phyloP scores from a whole-genome alignment of 2,329 filamentous ascomycete species.

The Colletotrichum paranaense region DNA sequence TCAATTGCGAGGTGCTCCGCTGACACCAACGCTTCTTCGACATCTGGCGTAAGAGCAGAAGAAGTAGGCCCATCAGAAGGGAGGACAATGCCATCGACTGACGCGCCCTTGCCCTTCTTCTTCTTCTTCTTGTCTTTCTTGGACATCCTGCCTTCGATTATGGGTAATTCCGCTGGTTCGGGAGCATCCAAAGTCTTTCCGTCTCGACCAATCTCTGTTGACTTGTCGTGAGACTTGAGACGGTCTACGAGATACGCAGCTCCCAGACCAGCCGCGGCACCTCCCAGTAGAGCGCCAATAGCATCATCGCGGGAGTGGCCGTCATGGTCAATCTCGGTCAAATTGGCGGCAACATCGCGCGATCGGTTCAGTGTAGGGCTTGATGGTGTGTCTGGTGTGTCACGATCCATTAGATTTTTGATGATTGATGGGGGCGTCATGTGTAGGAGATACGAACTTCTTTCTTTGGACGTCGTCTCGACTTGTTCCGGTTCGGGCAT shows the following conservation, averaged over 20 bases:
- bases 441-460: constrained; percentile 55
- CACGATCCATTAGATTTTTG: constrained; percentile 40
- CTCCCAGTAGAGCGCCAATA: constrained; percentile 7
- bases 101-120: constrained; percentile 28
- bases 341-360: constrained; percentile 24
- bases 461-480: constrained; percentile 54
- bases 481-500: constrained; percentile 52
- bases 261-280: constrained; percentile 16
- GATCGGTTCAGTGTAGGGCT: constrained; percentile 42
- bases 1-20: neutral
- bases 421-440: constrained; percentile 50
- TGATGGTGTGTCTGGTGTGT: constrained; percentile 38
- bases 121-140: constrained; percentile 49
- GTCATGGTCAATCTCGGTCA: constrained; percentile 43
- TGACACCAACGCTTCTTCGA: neutral
- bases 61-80: neutral
- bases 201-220: neutral
- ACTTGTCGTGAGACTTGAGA: neutral
- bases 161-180: neutral
- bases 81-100: neutral
- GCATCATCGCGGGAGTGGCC: constrained; percentile 1
- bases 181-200: constrained; percentile 8
- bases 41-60: neutral
- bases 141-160: constrained; percentile 38
- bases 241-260: neutral